Percentiles rank a stretch among this genome's conserved stretches.
Conservation (phyloP, 192 early-diverging fungal genomes). For the Coemansia sp. region DNA sequence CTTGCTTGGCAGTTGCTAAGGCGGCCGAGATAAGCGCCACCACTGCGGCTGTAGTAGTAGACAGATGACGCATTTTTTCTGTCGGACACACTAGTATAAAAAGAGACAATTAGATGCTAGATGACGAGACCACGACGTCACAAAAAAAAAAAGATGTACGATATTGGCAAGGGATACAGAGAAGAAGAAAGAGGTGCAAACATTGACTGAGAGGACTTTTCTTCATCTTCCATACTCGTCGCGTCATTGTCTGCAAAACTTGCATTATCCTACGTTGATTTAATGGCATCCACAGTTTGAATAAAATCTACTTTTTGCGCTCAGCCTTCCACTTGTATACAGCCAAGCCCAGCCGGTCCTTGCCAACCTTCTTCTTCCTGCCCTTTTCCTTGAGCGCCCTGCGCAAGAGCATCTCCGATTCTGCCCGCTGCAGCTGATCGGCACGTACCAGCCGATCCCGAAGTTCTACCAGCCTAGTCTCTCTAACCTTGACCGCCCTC, state of each 20-base stretch:
- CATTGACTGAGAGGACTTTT: background rate
- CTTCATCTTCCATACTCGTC: background rate
- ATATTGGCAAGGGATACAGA: background rate
- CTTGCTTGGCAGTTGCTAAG: background rate
- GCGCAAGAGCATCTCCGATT: constrained; percentile 79
- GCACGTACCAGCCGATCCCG: constrained; percentile 76
- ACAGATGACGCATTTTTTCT: background rate
- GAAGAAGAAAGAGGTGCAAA: background rate
- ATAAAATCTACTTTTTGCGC: constrained; percentile 73
- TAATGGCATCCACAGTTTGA: background rate
- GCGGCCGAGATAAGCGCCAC: background rate
- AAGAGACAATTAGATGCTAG: background rate
- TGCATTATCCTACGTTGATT: background rate
- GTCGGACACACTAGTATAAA: background rate
- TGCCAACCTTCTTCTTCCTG: constrained; percentile 75
- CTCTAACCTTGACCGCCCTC: constrained; percentile 41
- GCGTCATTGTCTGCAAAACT: background rate
- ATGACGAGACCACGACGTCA: background rate
- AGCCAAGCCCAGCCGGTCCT: constrained; percentile 75
- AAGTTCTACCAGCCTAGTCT: constrained; percentile 66
- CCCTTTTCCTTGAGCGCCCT: constrained; percentile 83
- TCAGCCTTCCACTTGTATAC: constrained; percentile 93
- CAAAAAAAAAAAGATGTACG: background rate
- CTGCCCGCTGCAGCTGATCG: constrained; percentile 66
- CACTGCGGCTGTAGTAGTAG: background rate